Percentiles rank a stretch among this genome's conserved stretches.
Evolutionary conservation across 805 yeast genomes (phyloP).

Genomic region (Saccharomyces mikatae): DNA sequence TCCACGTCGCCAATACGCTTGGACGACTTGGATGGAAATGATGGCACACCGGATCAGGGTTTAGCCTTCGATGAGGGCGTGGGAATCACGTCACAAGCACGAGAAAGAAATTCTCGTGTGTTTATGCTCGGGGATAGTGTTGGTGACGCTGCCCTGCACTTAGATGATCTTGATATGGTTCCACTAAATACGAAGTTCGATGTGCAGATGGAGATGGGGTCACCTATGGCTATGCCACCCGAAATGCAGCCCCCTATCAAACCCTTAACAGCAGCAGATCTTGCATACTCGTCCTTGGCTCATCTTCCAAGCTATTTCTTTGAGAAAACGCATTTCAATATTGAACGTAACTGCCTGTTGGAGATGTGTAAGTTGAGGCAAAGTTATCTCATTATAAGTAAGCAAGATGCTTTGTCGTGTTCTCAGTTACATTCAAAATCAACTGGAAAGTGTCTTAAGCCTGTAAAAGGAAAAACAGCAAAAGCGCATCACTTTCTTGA

Average conservation of each 20-base stretch:
- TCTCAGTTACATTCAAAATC: background rate
- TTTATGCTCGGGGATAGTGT: background rate
- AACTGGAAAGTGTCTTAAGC: background rate
- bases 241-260: background rate
- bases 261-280: background rate
- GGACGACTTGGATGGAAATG: background rate
- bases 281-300: background rate
- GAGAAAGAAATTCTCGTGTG: background rate
- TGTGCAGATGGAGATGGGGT: slow-evolving; percentile 25
- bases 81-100: background rate
- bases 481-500: background rate
- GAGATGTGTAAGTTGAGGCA: background rate
- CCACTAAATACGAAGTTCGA: slow-evolving; percentile 24
- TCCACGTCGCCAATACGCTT: background rate
- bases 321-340: background rate
- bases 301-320: background rate
- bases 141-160: background rate
- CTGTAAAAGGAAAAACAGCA: background rate
- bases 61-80: background rate
- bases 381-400: background rate
- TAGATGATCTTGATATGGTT: slow-evolving; percentile 29
- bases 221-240: slow-evolving; percentile 17
- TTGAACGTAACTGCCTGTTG: background rate
- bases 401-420: background rate
- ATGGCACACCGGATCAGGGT: background rate